phyloP scores from a whole-genome alignment of 2,329 filamentous ascomycete genomes.

The Geosmithia putterillii region DNA sequence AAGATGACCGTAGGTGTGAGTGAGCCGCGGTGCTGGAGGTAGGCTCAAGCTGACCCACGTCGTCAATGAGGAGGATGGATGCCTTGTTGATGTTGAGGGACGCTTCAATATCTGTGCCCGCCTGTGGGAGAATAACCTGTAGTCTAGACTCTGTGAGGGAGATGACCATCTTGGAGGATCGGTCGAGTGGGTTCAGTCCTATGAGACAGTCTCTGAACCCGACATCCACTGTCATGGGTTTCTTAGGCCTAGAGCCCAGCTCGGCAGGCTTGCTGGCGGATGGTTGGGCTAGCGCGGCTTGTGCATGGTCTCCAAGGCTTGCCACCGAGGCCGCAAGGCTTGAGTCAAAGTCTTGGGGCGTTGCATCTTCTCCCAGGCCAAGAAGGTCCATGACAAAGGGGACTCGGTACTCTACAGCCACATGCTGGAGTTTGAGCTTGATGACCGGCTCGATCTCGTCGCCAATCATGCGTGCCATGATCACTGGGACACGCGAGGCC shows the following conservation, averaged over 20 bases:
- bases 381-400: constrained; percentile 71
- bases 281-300: constrained; percentile 27
- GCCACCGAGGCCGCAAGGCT: constrained; percentile 70
- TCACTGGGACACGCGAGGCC: constrained; percentile 29
- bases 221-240: constrained; percentile 62
- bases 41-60: constrained; percentile 21
- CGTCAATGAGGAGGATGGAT: constrained; percentile 72
- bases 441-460: constrained; percentile 89
- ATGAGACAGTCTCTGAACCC: constrained; percentile 69
- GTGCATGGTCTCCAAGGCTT: constrained; percentile 56
- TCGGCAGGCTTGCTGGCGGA: constrained; percentile 1
- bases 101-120: constrained; percentile 48
- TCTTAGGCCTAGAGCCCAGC: constrained; percentile 10
- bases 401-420: constrained; percentile 82
- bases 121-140: constrained; percentile 50
- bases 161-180: constrained; percentile 64
- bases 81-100: constrained; percentile 64
- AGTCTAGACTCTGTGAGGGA: constrained; percentile 69
- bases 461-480: constrained; percentile 84
- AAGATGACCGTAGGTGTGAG: constrained; percentile 12
- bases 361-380: constrained; percentile 53
- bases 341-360: constrained; percentile 60
- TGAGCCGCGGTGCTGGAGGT: constrained; percentile 6
- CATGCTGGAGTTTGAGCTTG: constrained; percentile 75
- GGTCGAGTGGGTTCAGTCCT: constrained; percentile 69